Conservation (phyloP, 2,329 filamentous ascomycete genomes). For the Fusarium succisae region DNA sequence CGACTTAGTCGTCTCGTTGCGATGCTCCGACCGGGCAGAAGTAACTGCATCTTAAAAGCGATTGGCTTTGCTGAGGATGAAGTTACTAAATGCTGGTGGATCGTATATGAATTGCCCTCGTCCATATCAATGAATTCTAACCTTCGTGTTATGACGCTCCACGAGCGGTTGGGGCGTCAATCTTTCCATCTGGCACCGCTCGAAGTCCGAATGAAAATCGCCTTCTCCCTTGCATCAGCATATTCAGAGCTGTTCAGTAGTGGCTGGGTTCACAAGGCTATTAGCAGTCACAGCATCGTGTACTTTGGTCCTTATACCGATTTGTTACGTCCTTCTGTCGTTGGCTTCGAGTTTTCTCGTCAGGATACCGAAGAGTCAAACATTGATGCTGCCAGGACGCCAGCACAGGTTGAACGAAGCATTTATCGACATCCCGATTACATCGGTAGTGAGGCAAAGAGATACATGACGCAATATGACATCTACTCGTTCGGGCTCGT, state of each 20-base stretch:
- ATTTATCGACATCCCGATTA: neutral
- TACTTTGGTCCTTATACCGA: neutral
- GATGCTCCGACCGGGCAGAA: neutral
- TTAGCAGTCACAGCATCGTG: neutral
- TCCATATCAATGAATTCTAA: rapidly evolving
- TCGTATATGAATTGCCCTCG: neutral
- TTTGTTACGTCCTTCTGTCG: rapidly evolving
- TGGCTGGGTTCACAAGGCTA: neutral
- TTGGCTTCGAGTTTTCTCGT: neutral
- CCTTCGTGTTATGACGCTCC: neutral
- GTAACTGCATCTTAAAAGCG: neutral
- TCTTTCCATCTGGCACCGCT: neutral
- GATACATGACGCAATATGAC: neutral
- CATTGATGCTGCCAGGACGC: neutral
- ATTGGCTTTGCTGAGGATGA: neutral
- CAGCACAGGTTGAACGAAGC: neutral
- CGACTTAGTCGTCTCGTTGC: neutral
- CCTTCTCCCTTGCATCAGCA: neutral
- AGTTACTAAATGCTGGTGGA: neutral
- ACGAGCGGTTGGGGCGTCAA: neutral
- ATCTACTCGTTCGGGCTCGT: neutral
- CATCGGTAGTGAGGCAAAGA: neutral
- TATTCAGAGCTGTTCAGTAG: neutral
- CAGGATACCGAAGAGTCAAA: neutral
- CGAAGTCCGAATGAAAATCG: neutral